Evolutionary conservation across 306 rosid genomes (phyloP).

Genomic region (Coriaria nepalensis): DNA sequence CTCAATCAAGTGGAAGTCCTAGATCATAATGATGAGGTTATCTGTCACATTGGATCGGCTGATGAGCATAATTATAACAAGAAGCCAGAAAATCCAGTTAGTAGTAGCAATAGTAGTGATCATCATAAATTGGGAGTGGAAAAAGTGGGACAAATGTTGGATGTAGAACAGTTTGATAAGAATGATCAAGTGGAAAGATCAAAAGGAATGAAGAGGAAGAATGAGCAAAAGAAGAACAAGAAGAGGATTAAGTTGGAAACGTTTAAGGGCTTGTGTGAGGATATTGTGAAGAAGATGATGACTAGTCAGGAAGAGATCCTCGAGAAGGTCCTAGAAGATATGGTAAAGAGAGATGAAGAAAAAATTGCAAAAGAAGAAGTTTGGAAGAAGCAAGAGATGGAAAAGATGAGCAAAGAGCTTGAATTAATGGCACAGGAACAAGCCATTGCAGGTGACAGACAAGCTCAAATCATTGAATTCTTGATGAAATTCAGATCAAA

Average conservation of each 20-base stretch:
- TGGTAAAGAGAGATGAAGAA: slow-evolving; percentile 60
- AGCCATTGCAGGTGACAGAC: slow-evolving; percentile 52
- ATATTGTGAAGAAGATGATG: slow-evolving; percentile 55
- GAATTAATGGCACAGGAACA: slow-evolving; percentile 56
- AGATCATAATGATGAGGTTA: no score
- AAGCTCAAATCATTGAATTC: slow-evolving; percentile 45
- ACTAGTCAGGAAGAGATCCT: slow-evolving; percentile 68
- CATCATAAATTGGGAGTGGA: no score
- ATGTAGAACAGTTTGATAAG: no score
- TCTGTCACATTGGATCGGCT: no score
- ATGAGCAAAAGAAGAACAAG: no score
- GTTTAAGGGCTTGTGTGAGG: slow-evolving; percentile 59
- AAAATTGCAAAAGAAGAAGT: slow-evolving; percentile 53
- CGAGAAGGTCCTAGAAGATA: slow-evolving; percentile 48
- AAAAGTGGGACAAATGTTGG: no score
- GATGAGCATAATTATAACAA: slow-evolving; percentile 45
- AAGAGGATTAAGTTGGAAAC: no score
- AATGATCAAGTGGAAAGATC: slow-evolving; percentile 17
- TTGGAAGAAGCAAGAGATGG: slow-evolving; percentile 74
- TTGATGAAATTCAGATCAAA: no score
- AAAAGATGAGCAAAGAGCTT: slow-evolving; percentile 64
- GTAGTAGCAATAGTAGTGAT: no score
- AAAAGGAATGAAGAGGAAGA: slow-evolving; percentile 35
- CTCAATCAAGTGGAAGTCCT: no score
- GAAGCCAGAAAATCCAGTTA: slow-evolving; percentile 15